A percentile compares a stretch with the other conserved stretches of the same genome.
Evolutionary conservation across 2,329 filamentous ascomycete genomes (phyloP).

Genomic region (Cladosporium sp.): DNA sequence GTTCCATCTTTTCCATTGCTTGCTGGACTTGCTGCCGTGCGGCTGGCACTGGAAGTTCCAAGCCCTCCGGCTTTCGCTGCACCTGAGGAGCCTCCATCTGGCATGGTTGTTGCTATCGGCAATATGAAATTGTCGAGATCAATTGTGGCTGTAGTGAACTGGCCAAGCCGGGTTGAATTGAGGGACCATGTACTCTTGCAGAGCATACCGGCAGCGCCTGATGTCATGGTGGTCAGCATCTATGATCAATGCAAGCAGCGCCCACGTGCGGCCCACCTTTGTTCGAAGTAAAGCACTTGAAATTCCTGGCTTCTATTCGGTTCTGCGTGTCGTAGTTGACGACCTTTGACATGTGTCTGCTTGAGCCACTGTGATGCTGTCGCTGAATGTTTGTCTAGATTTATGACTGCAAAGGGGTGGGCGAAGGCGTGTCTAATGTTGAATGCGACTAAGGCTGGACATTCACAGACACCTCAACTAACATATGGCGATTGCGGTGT

Average conservation of each 20-base stretch:
- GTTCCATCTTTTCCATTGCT: background rate
- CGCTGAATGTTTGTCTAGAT: background rate
- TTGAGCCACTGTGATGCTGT: background rate
- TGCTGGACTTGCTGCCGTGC: background rate
- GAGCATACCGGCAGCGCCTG: background rate
- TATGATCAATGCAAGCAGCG: background rate
- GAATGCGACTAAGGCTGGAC: background rate
- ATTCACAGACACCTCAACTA: background rate
- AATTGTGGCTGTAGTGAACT: background rate
- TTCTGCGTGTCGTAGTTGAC: background rate
- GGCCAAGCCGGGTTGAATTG: background rate
- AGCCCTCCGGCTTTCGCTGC: background rate
- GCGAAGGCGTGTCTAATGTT: background rate
- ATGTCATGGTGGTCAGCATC: background rate
- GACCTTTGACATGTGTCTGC: background rate
- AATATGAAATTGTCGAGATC: background rate
- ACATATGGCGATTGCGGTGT: background rate
- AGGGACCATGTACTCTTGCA: background rate
- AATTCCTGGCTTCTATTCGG: background rate
- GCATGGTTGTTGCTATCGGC: background rate
- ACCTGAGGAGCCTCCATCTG: background rate
- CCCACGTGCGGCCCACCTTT: background rate
- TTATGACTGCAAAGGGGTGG: background rate
- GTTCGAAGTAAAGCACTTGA: background rate
- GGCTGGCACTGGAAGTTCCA: background rate